phyloP scores from a whole-genome alignment of 106 monocot genomes.

The Triglochin maritima region DNA sequence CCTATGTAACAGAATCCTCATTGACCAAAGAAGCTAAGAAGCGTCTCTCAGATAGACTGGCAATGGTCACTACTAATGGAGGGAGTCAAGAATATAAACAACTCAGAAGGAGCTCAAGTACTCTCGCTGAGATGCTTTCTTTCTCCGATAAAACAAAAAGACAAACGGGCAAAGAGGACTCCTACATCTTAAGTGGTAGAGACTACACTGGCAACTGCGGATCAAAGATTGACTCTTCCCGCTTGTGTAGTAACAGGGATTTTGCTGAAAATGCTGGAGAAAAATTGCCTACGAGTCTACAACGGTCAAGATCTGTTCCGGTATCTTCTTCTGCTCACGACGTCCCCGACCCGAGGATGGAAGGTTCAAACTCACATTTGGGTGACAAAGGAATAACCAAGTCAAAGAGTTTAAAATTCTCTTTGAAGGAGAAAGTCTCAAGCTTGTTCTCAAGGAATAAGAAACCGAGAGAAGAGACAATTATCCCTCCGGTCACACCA shows the following conservation, averaged over 20 bases:
- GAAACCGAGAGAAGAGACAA: constrained; percentile 11
- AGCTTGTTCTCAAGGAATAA: constrained; percentile 40
- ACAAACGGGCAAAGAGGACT: not conserved
- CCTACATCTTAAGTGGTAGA: constrained; percentile 12
- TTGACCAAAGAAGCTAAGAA: constrained; percentile 79
- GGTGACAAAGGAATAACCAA: constrained; percentile 16
- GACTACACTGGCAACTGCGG: constrained; percentile 6
- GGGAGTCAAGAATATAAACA: constrained; percentile 21
- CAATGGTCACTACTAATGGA: constrained; percentile 29
- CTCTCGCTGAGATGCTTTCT: constrained; percentile 49
- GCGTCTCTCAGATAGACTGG: constrained; percentile 76
- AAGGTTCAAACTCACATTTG: constrained; percentile 2
- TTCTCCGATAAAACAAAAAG: constrained; percentile 19
- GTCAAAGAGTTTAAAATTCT: constrained; percentile 17
- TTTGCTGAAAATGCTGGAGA: constrained; percentile 5
- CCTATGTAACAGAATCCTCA: constrained; percentile 65
- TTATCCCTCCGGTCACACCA: not conserved
- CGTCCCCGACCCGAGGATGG: constrained; percentile 1
- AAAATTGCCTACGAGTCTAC: constrained; percentile 10
- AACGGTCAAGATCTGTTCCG: constrained; percentile 42
- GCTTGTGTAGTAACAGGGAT: not conserved
- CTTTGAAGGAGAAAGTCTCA: constrained; percentile 41
- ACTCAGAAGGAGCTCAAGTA: constrained; percentile 30
- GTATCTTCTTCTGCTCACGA: constrained; percentile 19
- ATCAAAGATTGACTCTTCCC: constrained; percentile 4